Percentiles rank a stretch among this genome's conserved stretches.
These are phyloP conservation scores for Phytophthora fragariae DNA, from an alignment of 352 stramenopile species.

Conservation along the genomic window DNA sequence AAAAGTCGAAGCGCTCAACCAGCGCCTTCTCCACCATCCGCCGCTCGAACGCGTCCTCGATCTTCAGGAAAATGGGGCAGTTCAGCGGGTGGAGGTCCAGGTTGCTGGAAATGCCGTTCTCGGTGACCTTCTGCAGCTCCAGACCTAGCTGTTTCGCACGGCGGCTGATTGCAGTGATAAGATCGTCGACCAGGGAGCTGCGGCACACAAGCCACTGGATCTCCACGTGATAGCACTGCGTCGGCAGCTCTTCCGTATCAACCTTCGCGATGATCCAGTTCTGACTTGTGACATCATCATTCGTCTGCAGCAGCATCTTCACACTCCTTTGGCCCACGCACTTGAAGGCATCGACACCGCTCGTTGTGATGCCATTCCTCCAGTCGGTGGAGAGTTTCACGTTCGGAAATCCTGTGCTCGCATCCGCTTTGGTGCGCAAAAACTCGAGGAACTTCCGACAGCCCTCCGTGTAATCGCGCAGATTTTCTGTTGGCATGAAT, in stretches of 20 bases:
- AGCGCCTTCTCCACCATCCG: constrained; percentile 68
- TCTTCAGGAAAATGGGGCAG: constrained; percentile 76
- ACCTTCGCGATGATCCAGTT: constrained; percentile 85
- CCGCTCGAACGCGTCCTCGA: constrained; percentile 55
- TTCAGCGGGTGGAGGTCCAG: constrained; percentile 82
- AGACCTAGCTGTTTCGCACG: constrained; percentile 82
- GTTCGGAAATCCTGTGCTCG: constrained; percentile 57
- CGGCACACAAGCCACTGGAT: constrained; percentile 89
- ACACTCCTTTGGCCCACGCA: constrained; percentile 69
- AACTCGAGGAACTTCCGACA: constrained; percentile 79
- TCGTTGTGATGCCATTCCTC: constrained; percentile 49
- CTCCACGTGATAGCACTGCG: constrained; percentile 86
- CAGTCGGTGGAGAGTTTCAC: constrained; percentile 69
- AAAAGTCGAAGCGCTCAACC: constrained; percentile 72
- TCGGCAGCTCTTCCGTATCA: constrained; percentile 73
- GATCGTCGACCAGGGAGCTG: constrained; percentile 83
- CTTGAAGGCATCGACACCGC: constrained; percentile 69
- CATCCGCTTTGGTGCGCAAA: constrained; percentile 65
- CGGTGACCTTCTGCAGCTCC: constrained; percentile 73
- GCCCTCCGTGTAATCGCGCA: constrained; percentile 68
- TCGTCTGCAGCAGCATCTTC: constrained; percentile 75
- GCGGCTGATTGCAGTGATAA: constrained; percentile 72
- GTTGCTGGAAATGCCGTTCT: constrained; percentile 84
- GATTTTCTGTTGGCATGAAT: constrained; percentile 42
- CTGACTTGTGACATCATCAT: constrained; percentile 74